Conservation (phyloP, 2,329 filamentous ascomycete species). For the Xylariales sp. region DNA sequence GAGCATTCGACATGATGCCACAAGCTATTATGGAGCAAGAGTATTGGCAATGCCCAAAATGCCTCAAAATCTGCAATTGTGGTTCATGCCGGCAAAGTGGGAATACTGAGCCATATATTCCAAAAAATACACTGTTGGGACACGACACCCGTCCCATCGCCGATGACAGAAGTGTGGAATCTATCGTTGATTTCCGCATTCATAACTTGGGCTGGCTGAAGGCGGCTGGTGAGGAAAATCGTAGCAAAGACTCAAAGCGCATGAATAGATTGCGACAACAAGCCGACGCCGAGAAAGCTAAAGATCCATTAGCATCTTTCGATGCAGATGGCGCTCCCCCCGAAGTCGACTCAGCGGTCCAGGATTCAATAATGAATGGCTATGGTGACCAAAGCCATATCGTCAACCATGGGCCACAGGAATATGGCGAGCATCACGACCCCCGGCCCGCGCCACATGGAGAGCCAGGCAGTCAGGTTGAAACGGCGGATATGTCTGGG, state of each 20-base stretch:
- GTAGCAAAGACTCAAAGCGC: conserved; percentile 66
- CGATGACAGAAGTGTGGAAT: conserved; percentile 90
- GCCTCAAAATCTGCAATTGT: conserved; percentile 87
- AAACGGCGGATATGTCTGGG: conserved; percentile 50
- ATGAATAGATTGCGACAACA: conserved; percentile 68
- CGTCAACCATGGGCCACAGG: conserved; percentile 40
- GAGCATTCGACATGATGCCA: conserved; percentile 91
- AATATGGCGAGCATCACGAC: conserved; percentile 35
- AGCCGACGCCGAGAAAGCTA: conserved; percentile 68
- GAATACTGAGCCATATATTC: conserved; percentile 82
- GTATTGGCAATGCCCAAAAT: conserved; percentile 90
- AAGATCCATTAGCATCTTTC: conserved; percentile 52
- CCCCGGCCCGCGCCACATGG: conserved; percentile 33
- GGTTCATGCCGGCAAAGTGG: conserved; percentile 75
- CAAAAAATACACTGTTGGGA: conserved; percentile 87
- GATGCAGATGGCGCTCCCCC: conserved; percentile 46
- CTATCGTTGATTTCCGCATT: conserved; percentile 87
- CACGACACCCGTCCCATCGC: conserved; percentile 92
- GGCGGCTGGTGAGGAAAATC: conserved; percentile 66
- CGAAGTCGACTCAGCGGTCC: conserved; percentile 47
- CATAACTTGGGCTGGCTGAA: conserved; percentile 89
- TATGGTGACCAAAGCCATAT: conserved; percentile 53
- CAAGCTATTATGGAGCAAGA: conserved; percentile 82
- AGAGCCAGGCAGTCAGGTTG: conserved; percentile 44
- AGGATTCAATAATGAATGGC: conserved; percentile 50